phyloP scores from a whole-genome alignment of 2,329 filamentous ascomycete genomes.

The Colletotrichum paranaense region DNA sequence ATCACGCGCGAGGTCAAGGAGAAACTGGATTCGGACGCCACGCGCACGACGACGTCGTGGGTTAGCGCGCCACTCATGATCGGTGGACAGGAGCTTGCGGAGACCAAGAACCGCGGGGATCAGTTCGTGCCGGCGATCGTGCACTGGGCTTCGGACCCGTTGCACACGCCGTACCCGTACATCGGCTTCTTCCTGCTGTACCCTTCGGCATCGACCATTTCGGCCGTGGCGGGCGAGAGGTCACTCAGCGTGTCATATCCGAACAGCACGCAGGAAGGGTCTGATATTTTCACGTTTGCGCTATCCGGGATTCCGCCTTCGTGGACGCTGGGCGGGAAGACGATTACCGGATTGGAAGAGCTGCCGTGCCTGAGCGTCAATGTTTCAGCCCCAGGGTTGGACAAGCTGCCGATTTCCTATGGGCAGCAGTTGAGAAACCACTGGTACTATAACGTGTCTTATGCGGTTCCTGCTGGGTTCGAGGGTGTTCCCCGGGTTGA shows the following conservation, averaged over 20 bases:
- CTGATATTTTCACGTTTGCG: slow-evolving; percentile 52
- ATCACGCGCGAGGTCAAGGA: slow-evolving; percentile 50
- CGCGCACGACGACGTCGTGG: slow-evolving; percentile 52
- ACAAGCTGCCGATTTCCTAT: slow-evolving; percentile 49
- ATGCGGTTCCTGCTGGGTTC: slow-evolving; percentile 53
- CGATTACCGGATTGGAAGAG: slow-evolving; percentile 45
- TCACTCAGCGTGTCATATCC: slow-evolving; percentile 50
- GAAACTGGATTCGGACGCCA: slow-evolving; percentile 43
- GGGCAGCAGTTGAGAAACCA: slow-evolving; percentile 52
- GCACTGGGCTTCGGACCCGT: slow-evolving; percentile 56
- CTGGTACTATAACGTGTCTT: slow-evolving; percentile 58
- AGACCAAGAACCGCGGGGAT: slow-evolving; percentile 49
- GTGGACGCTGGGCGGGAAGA: slow-evolving; percentile 48
- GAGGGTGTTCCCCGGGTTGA: slow-evolving; percentile 50
- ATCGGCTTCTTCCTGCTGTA: slow-evolving; percentile 53
- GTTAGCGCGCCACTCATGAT: slow-evolving; percentile 55
- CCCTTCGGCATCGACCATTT: slow-evolving; percentile 54
- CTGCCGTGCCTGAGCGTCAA: slow-evolving; percentile 53
- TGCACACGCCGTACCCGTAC: slow-evolving; percentile 51
- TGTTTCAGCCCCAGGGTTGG: slow-evolving; percentile 50
- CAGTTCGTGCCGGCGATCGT: slow-evolving; percentile 58
- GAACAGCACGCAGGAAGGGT: slow-evolving; percentile 51
- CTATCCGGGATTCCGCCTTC: slow-evolving; percentile 50
- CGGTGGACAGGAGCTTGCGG: slow-evolving; percentile 50
- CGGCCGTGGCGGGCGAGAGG: slow-evolving; percentile 49